Conservation (phyloP, 2,329 filamentous ascomycete species). For the Fusarium sp. region DNA sequence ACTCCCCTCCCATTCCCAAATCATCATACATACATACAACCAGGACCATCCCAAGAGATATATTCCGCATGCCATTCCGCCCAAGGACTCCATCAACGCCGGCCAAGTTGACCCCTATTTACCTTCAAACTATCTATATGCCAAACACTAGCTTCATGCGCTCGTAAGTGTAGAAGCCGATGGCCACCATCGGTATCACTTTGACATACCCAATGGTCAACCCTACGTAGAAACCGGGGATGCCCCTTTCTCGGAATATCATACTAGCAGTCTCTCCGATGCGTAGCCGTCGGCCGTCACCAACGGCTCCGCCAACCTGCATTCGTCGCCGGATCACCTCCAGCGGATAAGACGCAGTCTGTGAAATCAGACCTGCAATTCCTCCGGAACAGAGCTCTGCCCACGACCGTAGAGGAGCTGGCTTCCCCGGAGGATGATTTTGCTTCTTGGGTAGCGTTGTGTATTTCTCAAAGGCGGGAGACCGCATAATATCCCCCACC, state of each 20-base stretch:
- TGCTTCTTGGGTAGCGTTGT: constrained; percentile 80
- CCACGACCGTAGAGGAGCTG: constrained; percentile 83
- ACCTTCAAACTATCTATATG: constrained; percentile 63
- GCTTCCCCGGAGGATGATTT: constrained; percentile 71
- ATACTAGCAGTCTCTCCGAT: constrained; percentile 84
- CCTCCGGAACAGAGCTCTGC: constrained; percentile 90
- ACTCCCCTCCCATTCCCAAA: constrained; percentile 18
- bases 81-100: constrained; percentile 47
- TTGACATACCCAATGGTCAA: constrained; percentile 96
- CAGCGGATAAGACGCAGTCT: constrained; percentile 93
- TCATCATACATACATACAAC: background rate
- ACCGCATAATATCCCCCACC: constrained; percentile 85
- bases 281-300: constrained; percentile 84
- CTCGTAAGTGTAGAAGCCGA: constrained; percentile 78
- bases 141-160: constrained; percentile 75
- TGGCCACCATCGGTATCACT: constrained; percentile 89
- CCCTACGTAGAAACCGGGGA: constrained; percentile 91
- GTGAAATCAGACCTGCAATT: constrained; percentile 88
- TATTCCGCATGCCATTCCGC: constrained; percentile 32
- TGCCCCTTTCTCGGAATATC: constrained; percentile 83
- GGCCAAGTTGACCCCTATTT: constrained; percentile 22
- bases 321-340: constrained; percentile 94
- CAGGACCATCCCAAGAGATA: constrained; percentile 28
- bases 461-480: constrained; percentile 76
- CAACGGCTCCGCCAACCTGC: constrained; percentile 96